A percentile compares a stretch with the other conserved stretches of the same genome.
These are phyloP conservation scores for Leccinum truebloodii DNA, from an alignment of 768 basidiomycete species.

Conservation along the genomic window DNA sequence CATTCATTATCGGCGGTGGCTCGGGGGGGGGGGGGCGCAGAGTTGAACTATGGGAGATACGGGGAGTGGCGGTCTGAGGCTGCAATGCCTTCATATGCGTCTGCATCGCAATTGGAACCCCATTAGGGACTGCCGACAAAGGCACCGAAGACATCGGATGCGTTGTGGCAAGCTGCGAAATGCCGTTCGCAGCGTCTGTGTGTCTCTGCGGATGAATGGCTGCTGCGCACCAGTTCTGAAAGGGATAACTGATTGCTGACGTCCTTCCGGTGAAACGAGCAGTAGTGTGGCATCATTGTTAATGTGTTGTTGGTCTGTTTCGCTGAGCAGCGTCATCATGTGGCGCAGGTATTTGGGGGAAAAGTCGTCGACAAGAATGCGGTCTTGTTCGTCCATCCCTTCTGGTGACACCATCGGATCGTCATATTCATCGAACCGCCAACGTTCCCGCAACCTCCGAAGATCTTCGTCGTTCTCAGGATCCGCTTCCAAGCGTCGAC, in stretches of 20 bases:
- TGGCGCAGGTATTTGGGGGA: conserved; percentile 58
- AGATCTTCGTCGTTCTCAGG: conserved; percentile 40
- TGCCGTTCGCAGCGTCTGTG: conserved; percentile 27
- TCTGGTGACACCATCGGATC: conserved; percentile 52
- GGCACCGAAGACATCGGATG: conserved; percentile 25
- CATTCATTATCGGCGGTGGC: no score
- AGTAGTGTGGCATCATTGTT: conserved; percentile 52
- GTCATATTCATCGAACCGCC: conserved; percentile 72
- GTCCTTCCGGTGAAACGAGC: conserved; percentile 48
- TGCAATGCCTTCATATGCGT: conserved; percentile 64
- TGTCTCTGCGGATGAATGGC: conserved; percentile 28
- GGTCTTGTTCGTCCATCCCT: conserved; percentile 67
- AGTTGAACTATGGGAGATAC: conserved; percentile 51
- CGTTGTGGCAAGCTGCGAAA: conserved; percentile 25
- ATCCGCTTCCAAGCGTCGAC: conserved; percentile 28
- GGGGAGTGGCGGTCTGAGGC: conserved; percentile 50
- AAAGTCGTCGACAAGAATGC: conserved; percentile 72
- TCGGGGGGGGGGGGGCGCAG: no score
- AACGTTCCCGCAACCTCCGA: conserved; percentile 53
- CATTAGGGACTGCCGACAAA: conserved; percentile 37
- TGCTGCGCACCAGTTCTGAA: conserved; percentile 41
- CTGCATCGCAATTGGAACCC: conserved; percentile 58
- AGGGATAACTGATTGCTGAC: conserved; percentile 49
- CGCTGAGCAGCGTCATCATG: conserved; percentile 56
- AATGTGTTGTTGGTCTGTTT: conserved; percentile 51